These are phyloP conservation scores for Gautieria morchelliformis DNA, from an alignment of 768 basidiomycete species.

Conservation along the genomic window DNA sequence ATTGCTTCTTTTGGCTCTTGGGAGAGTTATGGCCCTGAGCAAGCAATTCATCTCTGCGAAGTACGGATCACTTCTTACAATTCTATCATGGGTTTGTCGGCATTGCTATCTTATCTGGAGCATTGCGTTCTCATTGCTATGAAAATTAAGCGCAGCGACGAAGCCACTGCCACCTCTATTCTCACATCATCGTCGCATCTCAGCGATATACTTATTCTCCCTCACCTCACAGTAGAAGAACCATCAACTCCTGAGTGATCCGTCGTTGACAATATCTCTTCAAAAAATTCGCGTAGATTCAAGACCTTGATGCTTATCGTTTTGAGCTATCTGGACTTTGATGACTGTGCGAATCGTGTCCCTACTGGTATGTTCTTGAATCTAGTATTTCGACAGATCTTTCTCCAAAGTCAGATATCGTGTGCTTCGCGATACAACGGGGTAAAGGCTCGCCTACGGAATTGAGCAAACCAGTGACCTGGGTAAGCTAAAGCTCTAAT, in stretches of 20 bases:
- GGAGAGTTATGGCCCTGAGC: constrained; percentile 54
- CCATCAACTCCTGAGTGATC: background rate
- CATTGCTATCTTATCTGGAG: background rate
- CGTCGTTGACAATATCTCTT: constrained; percentile 15
- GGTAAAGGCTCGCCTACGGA: background rate
- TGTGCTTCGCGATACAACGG: constrained; percentile 1
- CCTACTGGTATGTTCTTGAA: background rate
- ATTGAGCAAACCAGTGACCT: background rate
- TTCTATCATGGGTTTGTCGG: constrained; percentile 30
- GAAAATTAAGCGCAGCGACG: constrained; percentile 28
- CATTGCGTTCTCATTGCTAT: background rate
- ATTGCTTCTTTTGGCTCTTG: constrained; percentile 28
- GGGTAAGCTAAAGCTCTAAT: background rate
- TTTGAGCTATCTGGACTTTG: constrained; percentile 48
- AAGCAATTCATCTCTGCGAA: constrained; percentile 51
- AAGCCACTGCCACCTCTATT: constrained; percentile 39
- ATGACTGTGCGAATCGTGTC: constrained; percentile 33
- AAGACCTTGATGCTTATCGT: constrained; percentile 36
- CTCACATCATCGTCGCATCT: constrained; percentile 22
- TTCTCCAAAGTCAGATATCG: background rate
- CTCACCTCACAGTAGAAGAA: background rate
- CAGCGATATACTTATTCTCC: constrained; percentile 37
- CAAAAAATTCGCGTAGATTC: constrained; percentile 16
- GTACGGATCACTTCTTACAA: constrained; percentile 44
- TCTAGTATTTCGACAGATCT: background rate